Conservation (phyloP, 805 yeast genomes). For the Nakazawaea anatomiae region DNA sequence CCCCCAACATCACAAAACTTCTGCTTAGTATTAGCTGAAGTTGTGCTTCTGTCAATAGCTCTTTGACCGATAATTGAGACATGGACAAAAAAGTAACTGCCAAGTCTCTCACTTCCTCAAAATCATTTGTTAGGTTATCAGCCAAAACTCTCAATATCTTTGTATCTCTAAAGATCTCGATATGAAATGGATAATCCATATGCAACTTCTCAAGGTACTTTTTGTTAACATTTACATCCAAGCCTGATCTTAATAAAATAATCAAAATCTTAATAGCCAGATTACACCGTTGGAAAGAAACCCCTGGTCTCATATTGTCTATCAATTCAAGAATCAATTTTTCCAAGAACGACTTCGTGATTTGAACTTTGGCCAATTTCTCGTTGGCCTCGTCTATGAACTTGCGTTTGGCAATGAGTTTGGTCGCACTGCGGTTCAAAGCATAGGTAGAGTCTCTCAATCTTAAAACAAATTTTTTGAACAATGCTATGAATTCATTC, state of each 20-base stretch:
- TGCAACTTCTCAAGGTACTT: conserved; percentile 36
- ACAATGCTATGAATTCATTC: conserved; percentile 54
- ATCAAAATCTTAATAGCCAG: conserved; percentile 43
- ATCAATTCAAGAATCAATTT: conserved; percentile 32
- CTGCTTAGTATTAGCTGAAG: conserved; percentile 16
- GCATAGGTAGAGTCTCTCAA: conserved; percentile 65
- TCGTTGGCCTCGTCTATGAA: conserved; percentile 33
- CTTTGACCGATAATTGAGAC: conserved; percentile 32
- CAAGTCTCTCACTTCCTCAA: conserved; percentile 64
- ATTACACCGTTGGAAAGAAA: conserved; percentile 48
- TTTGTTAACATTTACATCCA: conserved; percentile 40
- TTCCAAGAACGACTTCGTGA: conserved; percentile 32
- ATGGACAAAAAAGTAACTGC: conserved; percentile 40
- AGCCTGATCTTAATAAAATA: conserved; percentile 45
- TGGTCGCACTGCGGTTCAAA: conserved; percentile 43
- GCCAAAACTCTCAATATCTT: conserved; percentile 42
- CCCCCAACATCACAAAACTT: conserved; percentile 25
- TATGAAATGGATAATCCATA: conserved; percentile 41
- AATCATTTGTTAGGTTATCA: conserved; percentile 62
- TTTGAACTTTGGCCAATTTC: conserved; percentile 22
- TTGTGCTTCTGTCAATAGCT: conserved; percentile 14
- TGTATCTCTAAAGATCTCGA: conserved; percentile 33
- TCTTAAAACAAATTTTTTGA: conserved; percentile 59
- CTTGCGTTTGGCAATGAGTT: conserved; percentile 28
- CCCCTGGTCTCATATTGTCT: conserved; percentile 43